phyloP scores from a whole-genome alignment of 805 yeast species.

The Allodekkera sacchari region DNA sequence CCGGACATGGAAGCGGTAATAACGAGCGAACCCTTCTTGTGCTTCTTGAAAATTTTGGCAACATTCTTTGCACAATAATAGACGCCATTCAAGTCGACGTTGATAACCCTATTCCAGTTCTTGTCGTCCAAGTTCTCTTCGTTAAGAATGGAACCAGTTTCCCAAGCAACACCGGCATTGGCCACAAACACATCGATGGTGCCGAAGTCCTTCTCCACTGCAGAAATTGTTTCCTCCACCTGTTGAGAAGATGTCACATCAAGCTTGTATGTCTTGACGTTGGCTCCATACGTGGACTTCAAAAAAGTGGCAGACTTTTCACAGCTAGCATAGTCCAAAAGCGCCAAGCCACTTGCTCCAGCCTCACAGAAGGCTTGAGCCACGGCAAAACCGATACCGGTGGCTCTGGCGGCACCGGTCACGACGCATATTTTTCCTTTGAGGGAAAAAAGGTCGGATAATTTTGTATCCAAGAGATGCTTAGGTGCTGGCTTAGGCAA shows the following conservation, averaged over 20 bases:
- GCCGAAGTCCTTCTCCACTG: conserved; percentile 46
- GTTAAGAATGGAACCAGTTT: conserved; percentile 26
- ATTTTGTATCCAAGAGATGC: conserved; percentile 11
- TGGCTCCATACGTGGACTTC: conserved; percentile 19
- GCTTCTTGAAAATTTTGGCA: conserved; percentile 39
- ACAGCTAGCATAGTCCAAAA: conserved; percentile 27
- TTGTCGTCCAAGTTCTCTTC: conserved; percentile 25
- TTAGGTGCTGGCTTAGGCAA: conserved; percentile 21
- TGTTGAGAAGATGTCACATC: conserved; percentile 29
- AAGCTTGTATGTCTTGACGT: conserved; percentile 22
- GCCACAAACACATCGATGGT: conserved; percentile 78
- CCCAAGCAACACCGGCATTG: conserved; percentile 56
- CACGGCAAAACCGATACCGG: conserved; percentile 72
- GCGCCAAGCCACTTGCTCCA: conserved; percentile 67
- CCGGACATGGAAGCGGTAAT: conserved; percentile 52
- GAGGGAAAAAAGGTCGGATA: conserved; percentile 56
- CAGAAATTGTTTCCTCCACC: conserved; percentile 24
- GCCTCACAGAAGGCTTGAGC: conserved; percentile 83
- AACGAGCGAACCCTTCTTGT: conserved; percentile 40
- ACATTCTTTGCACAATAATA: conserved; percentile 45
- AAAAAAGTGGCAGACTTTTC: conserved; percentile 12
- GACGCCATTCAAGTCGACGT: conserved; percentile 43
- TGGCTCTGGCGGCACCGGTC: conserved; percentile 67
- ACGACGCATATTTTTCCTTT: conserved; percentile 78
- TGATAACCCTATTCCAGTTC: conserved; percentile 33